Percentiles rank a stretch among this genome's conserved stretches.
Evolutionary conservation across 2,329 filamentous ascomycete genomes (phyloP).

Genomic region (Neocatenulostroma microsporum): DNA sequence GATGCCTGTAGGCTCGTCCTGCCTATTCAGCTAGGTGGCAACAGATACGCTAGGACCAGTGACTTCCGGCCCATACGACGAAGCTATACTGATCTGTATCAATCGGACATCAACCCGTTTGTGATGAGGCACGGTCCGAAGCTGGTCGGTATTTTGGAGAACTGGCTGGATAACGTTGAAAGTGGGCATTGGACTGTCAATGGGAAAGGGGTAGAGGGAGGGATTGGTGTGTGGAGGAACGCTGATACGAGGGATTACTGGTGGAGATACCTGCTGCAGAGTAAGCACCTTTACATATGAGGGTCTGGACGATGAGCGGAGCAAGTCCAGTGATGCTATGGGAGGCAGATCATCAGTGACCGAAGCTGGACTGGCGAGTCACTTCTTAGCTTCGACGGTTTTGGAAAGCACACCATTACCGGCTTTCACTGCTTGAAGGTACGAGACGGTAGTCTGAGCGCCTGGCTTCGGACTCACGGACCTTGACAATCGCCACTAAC

Average conservation of each 20-base stretch:
- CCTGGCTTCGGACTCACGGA: no score
- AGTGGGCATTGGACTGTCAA: constrained; percentile 28
- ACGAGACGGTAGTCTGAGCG: no score
- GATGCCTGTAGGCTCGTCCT: constrained; percentile 28
- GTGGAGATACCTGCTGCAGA: constrained; percentile 28
- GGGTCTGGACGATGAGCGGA: no score
- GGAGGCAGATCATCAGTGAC: no score
- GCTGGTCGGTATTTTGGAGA: constrained; percentile 26
- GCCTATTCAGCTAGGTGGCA: constrained; percentile 24
- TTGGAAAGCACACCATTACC: no score
- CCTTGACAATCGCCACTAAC: no score
- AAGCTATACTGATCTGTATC: constrained; percentile 27
- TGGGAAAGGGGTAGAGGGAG: constrained; percentile 24
- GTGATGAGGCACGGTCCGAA: constrained; percentile 29
- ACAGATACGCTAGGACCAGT: constrained; percentile 24
- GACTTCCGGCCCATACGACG: constrained; percentile 24
- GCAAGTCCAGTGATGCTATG: no score
- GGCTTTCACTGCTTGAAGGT: no score
- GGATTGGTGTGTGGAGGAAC: constrained; percentile 26
- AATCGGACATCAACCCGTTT: constrained; percentile 27
- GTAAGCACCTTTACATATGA: constrained; percentile 10
- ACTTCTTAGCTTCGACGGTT: no score
- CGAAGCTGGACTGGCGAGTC: no score
- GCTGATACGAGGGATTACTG: constrained; percentile 28
- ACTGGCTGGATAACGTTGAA: constrained; percentile 26